Conservation (phyloP, 2,329 filamentous ascomycete genomes). For the Xylaria sp. region DNA sequence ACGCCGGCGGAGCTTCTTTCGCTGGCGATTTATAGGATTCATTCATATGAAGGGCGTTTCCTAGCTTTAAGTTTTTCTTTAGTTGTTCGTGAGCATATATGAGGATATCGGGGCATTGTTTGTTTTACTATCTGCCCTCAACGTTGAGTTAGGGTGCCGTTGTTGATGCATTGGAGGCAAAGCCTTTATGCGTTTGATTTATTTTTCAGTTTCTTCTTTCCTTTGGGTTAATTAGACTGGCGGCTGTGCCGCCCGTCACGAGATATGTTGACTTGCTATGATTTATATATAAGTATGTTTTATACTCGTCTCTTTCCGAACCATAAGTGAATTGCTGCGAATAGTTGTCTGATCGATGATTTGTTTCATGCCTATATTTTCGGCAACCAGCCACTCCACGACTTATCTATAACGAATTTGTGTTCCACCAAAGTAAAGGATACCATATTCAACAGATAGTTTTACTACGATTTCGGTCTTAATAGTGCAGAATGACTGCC, state of each 20-base stretch:
- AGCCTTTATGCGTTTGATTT: conserved; percentile 7
- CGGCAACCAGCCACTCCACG: background rate
- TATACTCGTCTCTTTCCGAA: background rate
- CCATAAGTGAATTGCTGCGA: too few relatives aligned
- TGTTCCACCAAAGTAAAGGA: background rate
- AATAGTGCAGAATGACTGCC: too few relatives aligned
- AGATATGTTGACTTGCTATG: conserved; percentile 5
- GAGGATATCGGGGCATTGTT: background rate
- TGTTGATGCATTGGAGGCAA: conserved; percentile 18
- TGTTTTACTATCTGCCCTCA: background rate
- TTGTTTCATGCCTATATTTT: background rate
- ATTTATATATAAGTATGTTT: background rate
- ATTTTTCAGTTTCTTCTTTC: background rate
- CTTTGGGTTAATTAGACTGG: background rate
- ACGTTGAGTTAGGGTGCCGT: background rate
- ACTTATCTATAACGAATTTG: background rate
- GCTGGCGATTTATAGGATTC: conserved; percentile 39
- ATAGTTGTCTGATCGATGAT: too few relatives aligned
- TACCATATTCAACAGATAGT: too few relatives aligned
- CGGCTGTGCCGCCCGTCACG: conserved; percentile 15
- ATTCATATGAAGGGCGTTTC: background rate
- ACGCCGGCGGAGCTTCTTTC: conserved; percentile 48
- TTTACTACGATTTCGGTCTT: too few relatives aligned
- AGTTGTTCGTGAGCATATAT: background rate
- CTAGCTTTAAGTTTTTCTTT: background rate